A percentile compares a stretch with the other conserved stretches of the same genome.
Conservation (phyloP, 2,329 filamentous ascomycete genomes). For the Pseudofabraea citricarpa region DNA sequence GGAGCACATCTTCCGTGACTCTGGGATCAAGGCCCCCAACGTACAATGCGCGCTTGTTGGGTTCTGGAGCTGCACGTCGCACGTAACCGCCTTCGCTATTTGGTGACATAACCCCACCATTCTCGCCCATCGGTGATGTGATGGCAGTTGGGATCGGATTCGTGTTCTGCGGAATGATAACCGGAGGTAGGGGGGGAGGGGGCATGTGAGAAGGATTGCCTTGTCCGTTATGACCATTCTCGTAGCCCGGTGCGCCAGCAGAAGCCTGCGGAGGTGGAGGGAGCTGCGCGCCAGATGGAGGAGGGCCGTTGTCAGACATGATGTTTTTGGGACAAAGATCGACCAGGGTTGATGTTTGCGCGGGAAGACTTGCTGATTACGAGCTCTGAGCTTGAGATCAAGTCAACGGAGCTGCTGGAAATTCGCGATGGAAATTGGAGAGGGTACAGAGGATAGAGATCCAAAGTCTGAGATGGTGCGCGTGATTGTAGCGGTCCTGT, state of each 20-base stretch:
- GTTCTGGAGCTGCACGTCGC: constrained; percentile 89
- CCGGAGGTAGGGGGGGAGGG: constrained; percentile 77
- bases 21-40: constrained; percentile 92
- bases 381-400: constrained; percentile 2
- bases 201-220: constrained; percentile 74
- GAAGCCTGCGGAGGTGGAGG: constrained; percentile 65
- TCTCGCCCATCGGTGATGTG: constrained; percentile 73
- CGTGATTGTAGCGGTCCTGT: constrained; percentile 17
- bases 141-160: constrained; percentile 93
- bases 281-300: constrained; percentile 59
- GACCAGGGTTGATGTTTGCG: constrained; percentile 14
- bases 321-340: constrained; percentile 28
- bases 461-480: constrained; percentile 15
- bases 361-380: constrained; percentile 10
- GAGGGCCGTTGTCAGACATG: constrained; percentile 75
- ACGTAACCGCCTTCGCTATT: constrained; percentile 75
- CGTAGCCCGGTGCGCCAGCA: constrained; percentile 71
- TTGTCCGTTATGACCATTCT: constrained; percentile 69
- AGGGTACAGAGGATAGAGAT: constrained; percentile 17
- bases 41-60: constrained; percentile 96
- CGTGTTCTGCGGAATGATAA: constrained; percentile 89
- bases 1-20: constrained; percentile 92
- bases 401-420: constrained; percentile 12
- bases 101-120: constrained; percentile 73
- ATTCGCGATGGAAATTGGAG: constrained; percentile 14